Percentiles rank a stretch among this genome's conserved stretches.
Evolutionary conservation across 495 filamentous ascomycete genomes (phyloP).

Genomic region (Thozetella sp.): DNA sequence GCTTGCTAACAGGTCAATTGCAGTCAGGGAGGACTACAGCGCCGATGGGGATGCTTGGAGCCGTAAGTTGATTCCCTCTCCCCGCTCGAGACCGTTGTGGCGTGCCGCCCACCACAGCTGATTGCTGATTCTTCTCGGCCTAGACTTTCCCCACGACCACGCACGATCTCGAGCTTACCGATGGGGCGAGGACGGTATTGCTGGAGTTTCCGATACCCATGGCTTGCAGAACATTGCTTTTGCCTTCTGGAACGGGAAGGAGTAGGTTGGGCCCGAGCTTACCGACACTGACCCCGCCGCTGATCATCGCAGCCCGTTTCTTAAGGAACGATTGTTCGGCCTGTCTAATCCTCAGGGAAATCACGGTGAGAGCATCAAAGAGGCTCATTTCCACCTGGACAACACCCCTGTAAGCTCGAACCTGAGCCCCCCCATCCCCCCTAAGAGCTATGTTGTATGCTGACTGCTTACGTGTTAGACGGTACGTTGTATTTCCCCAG

Average conservation of each 20-base stretch:
- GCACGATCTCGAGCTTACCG: constrained; percentile 84
- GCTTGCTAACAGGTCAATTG: constrained; percentile 20
- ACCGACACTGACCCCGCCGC: neutral
- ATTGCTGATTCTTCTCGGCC: neutral
- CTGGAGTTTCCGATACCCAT: constrained; percentile 91
- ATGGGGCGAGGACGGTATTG: constrained; percentile 98
- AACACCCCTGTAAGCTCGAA: constrained; percentile 78
- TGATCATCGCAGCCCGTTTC: constrained; percentile 64
- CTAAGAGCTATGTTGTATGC: constrained; percentile 6
- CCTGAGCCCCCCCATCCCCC: neutral
- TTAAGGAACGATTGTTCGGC: constrained; percentile 94
- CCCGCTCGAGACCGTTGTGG: neutral
- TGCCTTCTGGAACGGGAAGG: constrained; percentile 96
- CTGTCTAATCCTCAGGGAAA: constrained; percentile 95
- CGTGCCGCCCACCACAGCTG: neutral
- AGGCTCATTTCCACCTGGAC: constrained; percentile 93
- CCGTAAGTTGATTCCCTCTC: constrained; percentile 57
- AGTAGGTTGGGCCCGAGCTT: constrained; percentile 53
- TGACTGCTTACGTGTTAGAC: constrained; percentile 34
- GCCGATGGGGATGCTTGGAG: constrained; percentile 92
- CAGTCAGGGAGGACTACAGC: constrained; percentile 92
- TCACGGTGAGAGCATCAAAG: constrained; percentile 95
- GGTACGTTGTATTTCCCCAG: no score
- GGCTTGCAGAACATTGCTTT: constrained; percentile 90
- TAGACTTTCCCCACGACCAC: constrained; percentile 93